A percentile compares a stretch with the other conserved stretches of the same genome.
phyloP scores from a whole-genome alignment of 164 flowering plant species.

The Macadamia tetraphylla region DNA sequence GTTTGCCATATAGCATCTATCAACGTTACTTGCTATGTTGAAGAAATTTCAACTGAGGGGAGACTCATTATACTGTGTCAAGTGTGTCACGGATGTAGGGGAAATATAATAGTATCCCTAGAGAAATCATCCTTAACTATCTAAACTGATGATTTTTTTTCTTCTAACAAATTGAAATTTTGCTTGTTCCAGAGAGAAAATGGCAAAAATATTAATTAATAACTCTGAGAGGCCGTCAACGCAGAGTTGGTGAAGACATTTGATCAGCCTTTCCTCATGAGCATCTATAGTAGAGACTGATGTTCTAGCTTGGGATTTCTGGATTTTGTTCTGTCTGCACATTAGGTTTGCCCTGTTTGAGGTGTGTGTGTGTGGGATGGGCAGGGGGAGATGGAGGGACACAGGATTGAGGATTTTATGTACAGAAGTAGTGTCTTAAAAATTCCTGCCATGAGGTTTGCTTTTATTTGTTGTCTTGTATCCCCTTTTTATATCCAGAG shows the following conservation, averaged over 20 bases:
- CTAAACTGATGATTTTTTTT: not conserved
- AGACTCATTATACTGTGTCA: not conserved
- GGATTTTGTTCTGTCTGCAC: not conserved
- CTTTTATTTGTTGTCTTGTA: constrained; percentile 4
- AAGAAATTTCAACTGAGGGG: not conserved
- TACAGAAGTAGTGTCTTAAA: constrained; percentile 1
- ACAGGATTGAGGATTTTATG: constrained; percentile 3
- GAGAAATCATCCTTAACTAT: too few relatives aligned
- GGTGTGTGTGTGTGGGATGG: not conserved
- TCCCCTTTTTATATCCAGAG: not conserved
- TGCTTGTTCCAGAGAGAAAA: constrained; percentile 54
- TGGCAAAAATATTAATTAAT: constrained; percentile 55
- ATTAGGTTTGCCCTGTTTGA: not conserved
- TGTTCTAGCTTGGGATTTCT: not conserved
- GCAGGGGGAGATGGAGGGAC: not conserved
- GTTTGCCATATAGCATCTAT: not conserved
- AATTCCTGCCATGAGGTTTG: constrained; percentile 9
- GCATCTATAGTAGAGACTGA: constrained; percentile 12
- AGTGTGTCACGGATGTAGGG: too few relatives aligned
- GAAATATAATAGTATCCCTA: too few relatives aligned
- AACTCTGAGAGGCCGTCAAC: constrained; percentile 1
- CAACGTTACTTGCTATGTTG: not conserved
- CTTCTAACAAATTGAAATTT: constrained; percentile 4
- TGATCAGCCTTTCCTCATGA: not conserved
- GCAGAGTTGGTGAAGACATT: not conserved